Evolutionary conservation across 225 moss, liverwort and hornwort species (phyloP).

Genomic region (Polytrichum commune): DNA sequence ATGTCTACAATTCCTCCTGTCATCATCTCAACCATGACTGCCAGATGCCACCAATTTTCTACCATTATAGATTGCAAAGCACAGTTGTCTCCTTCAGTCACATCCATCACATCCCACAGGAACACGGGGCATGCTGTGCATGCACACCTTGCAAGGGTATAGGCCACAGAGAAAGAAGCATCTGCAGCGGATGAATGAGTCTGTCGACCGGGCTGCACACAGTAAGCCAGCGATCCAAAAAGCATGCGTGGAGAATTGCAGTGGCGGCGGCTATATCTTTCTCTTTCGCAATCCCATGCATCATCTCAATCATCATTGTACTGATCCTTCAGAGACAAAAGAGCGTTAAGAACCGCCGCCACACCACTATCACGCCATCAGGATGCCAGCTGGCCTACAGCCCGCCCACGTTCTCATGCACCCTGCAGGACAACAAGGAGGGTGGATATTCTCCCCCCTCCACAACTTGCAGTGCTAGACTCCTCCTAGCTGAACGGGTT

Average conservation of each 20-base stretch:
- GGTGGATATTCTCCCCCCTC: conserved; percentile 67
- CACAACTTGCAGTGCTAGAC: conserved; percentile 25
- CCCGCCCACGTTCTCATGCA: conserved; percentile 89
- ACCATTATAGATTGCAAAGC: conserved; percentile 16
- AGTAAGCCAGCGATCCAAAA: conserved; percentile 93
- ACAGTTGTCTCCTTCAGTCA: conserved; percentile 32
- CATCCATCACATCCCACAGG: conserved; percentile 43
- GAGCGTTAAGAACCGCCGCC: conserved; percentile 89
- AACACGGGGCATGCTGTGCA: conserved; percentile 38
- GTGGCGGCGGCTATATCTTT: conserved; percentile 85
- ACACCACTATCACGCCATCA: conserved; percentile 94
- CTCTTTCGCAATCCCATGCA: conserved; percentile 63
- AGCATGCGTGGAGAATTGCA: conserved; percentile 76
- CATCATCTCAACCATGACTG: conserved; percentile 12
- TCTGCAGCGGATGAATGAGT: conserved; percentile 53
- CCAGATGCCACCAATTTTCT: conserved; percentile 19
- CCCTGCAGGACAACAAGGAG: conserved; percentile 82
- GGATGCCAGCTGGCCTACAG: conserved; percentile 94
- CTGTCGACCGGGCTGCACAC: conserved; percentile 86
- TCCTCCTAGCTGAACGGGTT: conserved; percentile 29
- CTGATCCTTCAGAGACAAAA: conserved; percentile 43
- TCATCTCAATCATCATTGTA: conserved; percentile 16
- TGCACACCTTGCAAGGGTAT: conserved; percentile 76
- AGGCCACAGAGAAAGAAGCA: conserved; percentile 61
- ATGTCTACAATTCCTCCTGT: conserved; percentile 9